Conservation (phyloP, 192 early-diverging fungal species). For the Umbelopsis isabellina region DNA sequence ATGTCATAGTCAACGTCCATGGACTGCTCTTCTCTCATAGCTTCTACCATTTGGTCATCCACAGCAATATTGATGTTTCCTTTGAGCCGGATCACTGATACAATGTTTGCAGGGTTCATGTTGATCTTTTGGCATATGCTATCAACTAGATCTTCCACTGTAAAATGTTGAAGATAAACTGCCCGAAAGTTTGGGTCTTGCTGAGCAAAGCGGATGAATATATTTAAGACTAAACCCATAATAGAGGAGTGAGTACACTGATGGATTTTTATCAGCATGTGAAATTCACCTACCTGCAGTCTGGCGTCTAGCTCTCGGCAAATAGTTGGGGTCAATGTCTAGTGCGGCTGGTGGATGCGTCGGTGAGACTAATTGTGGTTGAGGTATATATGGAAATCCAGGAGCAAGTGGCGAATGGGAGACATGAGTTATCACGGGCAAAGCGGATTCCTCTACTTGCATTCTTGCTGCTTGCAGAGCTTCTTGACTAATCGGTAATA, state of each 20-base stretch:
- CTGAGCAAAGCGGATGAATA: conserved; percentile 8
- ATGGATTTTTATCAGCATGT: no score
- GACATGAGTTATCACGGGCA: conserved; percentile 22
- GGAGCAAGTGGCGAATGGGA: conserved; percentile 37
- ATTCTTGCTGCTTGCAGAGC: conserved; percentile 14
- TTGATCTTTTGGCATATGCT: conserved; percentile 60
- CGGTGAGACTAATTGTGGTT: conserved; percentile 41
- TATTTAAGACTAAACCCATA: neutral
- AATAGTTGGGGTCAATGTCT: conserved; percentile 68
- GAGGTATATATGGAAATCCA: conserved; percentile 35
- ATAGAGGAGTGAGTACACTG: neutral
- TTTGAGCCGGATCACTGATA: conserved; percentile 40
- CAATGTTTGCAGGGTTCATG: conserved; percentile 35
- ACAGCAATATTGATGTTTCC: conserved; percentile 55
- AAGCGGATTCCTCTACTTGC: conserved; percentile 19
- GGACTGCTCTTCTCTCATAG: conserved; percentile 66
- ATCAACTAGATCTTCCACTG: conserved; percentile 51
- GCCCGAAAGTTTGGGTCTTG: conserved; percentile 48
- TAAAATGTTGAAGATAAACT: conserved; percentile 63
- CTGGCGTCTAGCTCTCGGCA: conserved; percentile 50
- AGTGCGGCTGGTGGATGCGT: conserved; percentile 27
- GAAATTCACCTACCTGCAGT: conserved; percentile 36
- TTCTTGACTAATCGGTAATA: conserved; percentile 28
- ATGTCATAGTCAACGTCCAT: conserved; percentile 59
- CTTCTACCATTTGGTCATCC: conserved; percentile 60